Percentiles rank a stretch among this genome's conserved stretches.
These are phyloP conservation scores for Auriculariales sp. DNA, from an alignment of 768 basidiomycete species.

Conservation along the genomic window DNA sequence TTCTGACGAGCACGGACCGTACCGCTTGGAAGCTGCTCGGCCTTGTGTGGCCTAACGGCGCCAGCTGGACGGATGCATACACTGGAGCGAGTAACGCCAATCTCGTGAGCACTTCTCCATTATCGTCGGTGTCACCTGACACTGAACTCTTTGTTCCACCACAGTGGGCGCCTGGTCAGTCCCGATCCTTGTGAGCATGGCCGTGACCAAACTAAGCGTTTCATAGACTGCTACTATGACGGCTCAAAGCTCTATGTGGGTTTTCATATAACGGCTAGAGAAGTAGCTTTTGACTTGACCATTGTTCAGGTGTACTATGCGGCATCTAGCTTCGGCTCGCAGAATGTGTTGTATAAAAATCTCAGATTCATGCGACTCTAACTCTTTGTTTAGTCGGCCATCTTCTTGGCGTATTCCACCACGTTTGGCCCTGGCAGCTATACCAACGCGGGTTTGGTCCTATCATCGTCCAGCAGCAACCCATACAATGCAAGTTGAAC, in stretches of 20 bases:
- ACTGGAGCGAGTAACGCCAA: slow-evolving; percentile 34
- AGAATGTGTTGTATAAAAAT: slow-evolving; percentile 21
- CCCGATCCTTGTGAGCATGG: not conserved
- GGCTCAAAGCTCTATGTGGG: slow-evolving; percentile 13
- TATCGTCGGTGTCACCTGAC: too few species aligned
- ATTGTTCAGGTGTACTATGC: slow-evolving; percentile 34
- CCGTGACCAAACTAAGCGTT: not conserved
- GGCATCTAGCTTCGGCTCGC: slow-evolving; percentile 39
- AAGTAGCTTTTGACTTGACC: not conserved
- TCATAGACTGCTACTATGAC: slow-evolving; percentile 18
- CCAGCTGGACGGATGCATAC: slow-evolving; percentile 33
- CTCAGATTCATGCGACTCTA: not conserved
- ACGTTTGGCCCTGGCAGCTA: slow-evolving; percentile 24
- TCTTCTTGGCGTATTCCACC: slow-evolving; percentile 37
- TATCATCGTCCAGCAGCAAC: slow-evolving; percentile 23
- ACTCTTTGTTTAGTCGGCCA: slow-evolving; percentile 23
- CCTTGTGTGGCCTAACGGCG: slow-evolving; percentile 34
- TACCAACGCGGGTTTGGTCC: slow-evolving; percentile 33
- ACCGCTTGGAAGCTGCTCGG: slow-evolving; percentile 31
- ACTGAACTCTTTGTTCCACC: too few species aligned
- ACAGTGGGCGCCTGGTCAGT: slow-evolving; percentile 12
- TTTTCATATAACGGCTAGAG: not conserved
- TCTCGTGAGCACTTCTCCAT: too few species aligned
- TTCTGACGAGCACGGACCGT: slow-evolving; percentile 34
- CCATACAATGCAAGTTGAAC: slow-evolving; percentile 27